Evolutionary conservation across 2,329 filamentous ascomycete species (phyloP), one percentile per base, ranked within the genome.

Genomic region (Exophiala mesophila): DNA sequence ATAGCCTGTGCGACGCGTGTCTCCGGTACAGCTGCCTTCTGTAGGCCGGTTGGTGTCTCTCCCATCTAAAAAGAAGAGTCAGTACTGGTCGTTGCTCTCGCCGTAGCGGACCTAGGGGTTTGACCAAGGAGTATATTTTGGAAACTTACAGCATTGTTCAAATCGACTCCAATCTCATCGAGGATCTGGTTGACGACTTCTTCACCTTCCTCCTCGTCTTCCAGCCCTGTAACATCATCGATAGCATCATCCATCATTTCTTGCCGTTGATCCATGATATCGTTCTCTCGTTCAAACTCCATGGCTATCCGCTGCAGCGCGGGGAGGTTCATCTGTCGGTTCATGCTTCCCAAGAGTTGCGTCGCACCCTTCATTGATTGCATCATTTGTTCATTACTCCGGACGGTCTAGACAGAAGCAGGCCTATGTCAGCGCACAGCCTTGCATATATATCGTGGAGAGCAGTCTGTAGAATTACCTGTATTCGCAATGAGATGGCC

Each of bases 211-310:
- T 95, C 92, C 60, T 98, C 92, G 48, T 94, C 81, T 42, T 83
- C 80, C 26, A 94, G 73, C 17, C 94, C 92, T 57, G 92, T 96
- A 36, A 90, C 89, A 63, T 98, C 92, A 62, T 98, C 92, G 47
- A 98, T 92, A 15, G 88, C 90, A 65, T 97, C 92, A 61, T 97
- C 90, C 92, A 98, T 97, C 86, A 98, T 96, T 66, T 97, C 92
- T 64, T 97, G 89, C 52, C 92, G 79, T 68, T 97, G 88, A 57
- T 98, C 92, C 92, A 98, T 98, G 45, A 98, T 89, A 59, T 97
- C 92, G 67, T 97, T 98, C 67, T 98, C 92, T 58, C 87, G 83
- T 69, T 98, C 92, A 59, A 98, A 98, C 61, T 98, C 92, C 89
- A 96, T 95, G 15, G 92, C 90, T 61, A 98, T 98, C 44, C 90